A percentile compares a stretch with the other conserved stretches of the same genome.
phyloP scores from a whole-genome alignment of 2,329 filamentous ascomycete species.

The Colletotrichum somersetense region DNA sequence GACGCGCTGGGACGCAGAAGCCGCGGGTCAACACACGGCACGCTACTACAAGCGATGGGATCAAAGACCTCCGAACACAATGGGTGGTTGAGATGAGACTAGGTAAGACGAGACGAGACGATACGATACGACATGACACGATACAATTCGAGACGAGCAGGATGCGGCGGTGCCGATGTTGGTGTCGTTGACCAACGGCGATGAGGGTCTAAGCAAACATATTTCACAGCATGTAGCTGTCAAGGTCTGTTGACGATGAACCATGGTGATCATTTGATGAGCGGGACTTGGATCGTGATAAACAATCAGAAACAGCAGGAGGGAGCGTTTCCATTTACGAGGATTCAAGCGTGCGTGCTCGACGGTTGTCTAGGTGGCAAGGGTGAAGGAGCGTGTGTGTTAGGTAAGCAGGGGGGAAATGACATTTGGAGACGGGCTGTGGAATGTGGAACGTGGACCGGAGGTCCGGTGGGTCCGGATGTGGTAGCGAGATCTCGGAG shows the following conservation, averaged over 20 bases:
- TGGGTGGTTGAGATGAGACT: neutral
- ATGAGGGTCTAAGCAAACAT: neutral
- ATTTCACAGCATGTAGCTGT: neutral
- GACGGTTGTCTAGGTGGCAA: conserved; percentile 12
- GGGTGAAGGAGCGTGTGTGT: neutral
- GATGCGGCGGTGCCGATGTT: neutral
- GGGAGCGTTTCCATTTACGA: conserved; percentile 26
- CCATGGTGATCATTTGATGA: neutral
- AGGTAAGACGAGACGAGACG: neutral
- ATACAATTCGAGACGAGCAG: neutral
- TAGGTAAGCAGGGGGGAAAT: conserved; percentile 22
- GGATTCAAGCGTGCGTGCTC: neutral
- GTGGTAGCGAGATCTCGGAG: neutral
- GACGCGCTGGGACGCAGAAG: neutral
- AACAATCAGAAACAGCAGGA: conserved; percentile 24
- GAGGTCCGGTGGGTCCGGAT: conserved; percentile 9
- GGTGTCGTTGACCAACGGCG: neutral
- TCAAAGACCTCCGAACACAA: neutral
- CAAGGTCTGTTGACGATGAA: conserved; percentile 12
- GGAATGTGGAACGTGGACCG: neutral
- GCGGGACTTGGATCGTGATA: conserved; percentile 11
- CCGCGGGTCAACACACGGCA: neutral
- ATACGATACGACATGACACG: neutral
- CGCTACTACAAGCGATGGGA: neutral
- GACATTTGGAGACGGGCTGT: neutral